phyloP scores from a whole-genome alignment of 1,284 basidiomycete genomes.

The Mycosarcoma maydis region DNA sequence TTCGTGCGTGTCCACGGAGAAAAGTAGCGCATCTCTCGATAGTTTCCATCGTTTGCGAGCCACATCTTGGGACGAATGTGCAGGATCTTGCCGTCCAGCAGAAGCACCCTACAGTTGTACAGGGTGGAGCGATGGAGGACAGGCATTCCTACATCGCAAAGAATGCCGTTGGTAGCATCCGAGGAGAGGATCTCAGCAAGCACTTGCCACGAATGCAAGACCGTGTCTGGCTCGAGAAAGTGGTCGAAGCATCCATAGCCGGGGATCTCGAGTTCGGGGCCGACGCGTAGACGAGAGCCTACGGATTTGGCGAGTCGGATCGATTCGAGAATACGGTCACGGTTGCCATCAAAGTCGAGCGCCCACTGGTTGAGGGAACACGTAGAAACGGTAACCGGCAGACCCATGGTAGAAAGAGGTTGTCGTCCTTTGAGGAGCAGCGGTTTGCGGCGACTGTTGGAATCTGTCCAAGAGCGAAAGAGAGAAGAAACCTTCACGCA shows the following conservation, averaged over 20 bases:
- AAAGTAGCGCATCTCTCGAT: conserved; percentile 94
- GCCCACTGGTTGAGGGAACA: conserved; percentile 97
- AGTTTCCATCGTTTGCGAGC: conserved; percentile 98
- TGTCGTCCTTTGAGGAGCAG: neutral
- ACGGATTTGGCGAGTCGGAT: conserved; percentile 85
- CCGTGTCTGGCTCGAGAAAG: conserved; percentile 59
- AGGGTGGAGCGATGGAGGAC: conserved; percentile 95
- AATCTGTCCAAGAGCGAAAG: too few relatives aligned
- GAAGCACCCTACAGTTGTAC: conserved; percentile 93
- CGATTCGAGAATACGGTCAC: conserved; percentile 87
- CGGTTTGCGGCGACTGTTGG: too few relatives aligned
- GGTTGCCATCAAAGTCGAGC: conserved; percentile 83
- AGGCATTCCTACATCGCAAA: conserved; percentile 71
- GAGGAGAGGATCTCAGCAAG: conserved; percentile 54
- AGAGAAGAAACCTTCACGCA: conserved; percentile 1
- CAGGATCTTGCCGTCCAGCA: conserved; percentile 84
- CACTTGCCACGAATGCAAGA: conserved; percentile 64
- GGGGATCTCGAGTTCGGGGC: conserved; percentile 98
- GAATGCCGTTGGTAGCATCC: conserved; percentile 58
- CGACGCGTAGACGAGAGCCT: conserved; percentile 93
- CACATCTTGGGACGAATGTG: conserved; percentile 99
- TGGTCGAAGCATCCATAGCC: conserved; percentile 68
- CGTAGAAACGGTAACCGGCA: conserved; percentile 60
- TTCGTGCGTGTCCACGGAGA: conserved; percentile 92
- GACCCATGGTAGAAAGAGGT: conserved; percentile 25